These are phyloP conservation scores for Pseudocercospora eumusae DNA, from an alignment of 2,329 filamentous ascomycete genomes.

Conservation along the genomic window DNA sequence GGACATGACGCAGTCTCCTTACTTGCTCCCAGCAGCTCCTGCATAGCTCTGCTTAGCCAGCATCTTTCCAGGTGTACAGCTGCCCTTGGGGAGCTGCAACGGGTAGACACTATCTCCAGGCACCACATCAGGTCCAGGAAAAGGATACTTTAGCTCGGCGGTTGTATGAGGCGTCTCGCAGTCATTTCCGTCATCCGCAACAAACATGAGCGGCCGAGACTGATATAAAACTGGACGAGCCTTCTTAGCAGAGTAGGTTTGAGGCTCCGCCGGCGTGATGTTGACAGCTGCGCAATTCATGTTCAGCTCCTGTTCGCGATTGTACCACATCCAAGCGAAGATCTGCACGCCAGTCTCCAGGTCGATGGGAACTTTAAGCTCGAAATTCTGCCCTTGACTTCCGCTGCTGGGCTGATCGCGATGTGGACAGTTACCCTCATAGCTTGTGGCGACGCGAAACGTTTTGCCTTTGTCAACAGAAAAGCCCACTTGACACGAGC, in stretches of 20 bases:
- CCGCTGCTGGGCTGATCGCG: slow-evolving; percentile 41
- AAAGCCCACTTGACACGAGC: slow-evolving; percentile 50
- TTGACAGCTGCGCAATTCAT: slow-evolving; percentile 51
- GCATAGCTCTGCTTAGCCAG: slow-evolving; percentile 26
- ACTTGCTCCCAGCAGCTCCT: slow-evolving; percentile 15
- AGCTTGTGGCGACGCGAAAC: slow-evolving; percentile 49
- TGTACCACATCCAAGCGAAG: slow-evolving; percentile 53
- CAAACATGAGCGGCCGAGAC: slow-evolving; percentile 45
- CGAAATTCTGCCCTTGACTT: slow-evolving; percentile 47
- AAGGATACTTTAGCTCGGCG: slow-evolving; percentile 48
- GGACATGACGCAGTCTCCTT: neutral
- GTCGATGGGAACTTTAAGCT: slow-evolving; percentile 49
- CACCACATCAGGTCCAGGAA: slow-evolving; percentile 48
- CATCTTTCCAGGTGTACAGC: slow-evolving; percentile 24
- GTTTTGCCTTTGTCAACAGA: slow-evolving; percentile 47
- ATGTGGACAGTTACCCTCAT: slow-evolving; percentile 52
- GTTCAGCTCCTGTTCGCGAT: slow-evolving; percentile 50
- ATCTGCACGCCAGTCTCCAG: slow-evolving; percentile 46
- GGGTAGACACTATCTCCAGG: slow-evolving; percentile 48
- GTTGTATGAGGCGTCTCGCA: slow-evolving; percentile 42
- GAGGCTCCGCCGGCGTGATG: slow-evolving; percentile 36
- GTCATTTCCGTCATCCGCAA: slow-evolving; percentile 45
- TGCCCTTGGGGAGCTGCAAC: slow-evolving; percentile 42
- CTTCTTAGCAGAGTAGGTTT: slow-evolving; percentile 4
- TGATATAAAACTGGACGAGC: slow-evolving; percentile 40